Evolutionary conservation across 345 rosid genomes (phyloP).

Genomic region (Arabidopsis arenosa): DNA sequence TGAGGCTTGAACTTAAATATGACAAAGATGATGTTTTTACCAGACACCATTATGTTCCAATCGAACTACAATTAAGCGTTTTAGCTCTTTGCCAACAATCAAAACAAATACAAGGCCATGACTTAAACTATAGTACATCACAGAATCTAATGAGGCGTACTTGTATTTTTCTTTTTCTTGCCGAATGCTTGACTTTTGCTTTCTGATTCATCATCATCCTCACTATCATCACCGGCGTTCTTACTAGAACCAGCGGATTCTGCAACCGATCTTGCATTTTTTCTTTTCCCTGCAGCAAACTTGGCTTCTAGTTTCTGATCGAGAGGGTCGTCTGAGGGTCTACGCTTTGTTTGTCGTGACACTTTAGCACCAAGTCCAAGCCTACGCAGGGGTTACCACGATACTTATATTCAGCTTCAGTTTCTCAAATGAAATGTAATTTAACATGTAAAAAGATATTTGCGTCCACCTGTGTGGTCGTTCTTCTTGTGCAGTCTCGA

Average conservation of each 20-base stretch:
- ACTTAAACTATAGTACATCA: constrained; percentile 6
- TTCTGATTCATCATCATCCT: constrained; percentile 53
- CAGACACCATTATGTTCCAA: constrained; percentile 3
- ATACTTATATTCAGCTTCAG: background rate
- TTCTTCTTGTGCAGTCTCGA: constrained; percentile 48
- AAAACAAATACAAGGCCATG: constrained; percentile 25
- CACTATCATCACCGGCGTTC: constrained; percentile 40
- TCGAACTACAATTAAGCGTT: background rate
- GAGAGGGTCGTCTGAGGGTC: constrained; percentile 59
- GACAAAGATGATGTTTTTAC: background rate
- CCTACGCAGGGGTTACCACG: constrained; percentile 40
- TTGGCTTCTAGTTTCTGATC: constrained; percentile 64
- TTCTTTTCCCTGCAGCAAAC: constrained; percentile 64
- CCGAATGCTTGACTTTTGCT: constrained; percentile 52
- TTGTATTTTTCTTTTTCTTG: constrained; percentile 41
- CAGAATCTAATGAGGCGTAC: constrained; percentile 22
- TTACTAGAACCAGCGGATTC: constrained; percentile 39
- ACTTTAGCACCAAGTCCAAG: constrained; percentile 76
- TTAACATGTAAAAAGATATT: background rate
- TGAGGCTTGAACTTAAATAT: constrained; percentile 19
- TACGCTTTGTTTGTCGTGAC: constrained; percentile 42
- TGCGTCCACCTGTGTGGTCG: constrained; percentile 55
- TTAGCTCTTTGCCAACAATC: constrained; percentile 19
- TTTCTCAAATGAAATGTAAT: background rate
- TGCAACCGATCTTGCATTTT: constrained; percentile 44